Conservation (phyloP, 148 eudicot genomes). For the Beta vulgaris region DNA sequence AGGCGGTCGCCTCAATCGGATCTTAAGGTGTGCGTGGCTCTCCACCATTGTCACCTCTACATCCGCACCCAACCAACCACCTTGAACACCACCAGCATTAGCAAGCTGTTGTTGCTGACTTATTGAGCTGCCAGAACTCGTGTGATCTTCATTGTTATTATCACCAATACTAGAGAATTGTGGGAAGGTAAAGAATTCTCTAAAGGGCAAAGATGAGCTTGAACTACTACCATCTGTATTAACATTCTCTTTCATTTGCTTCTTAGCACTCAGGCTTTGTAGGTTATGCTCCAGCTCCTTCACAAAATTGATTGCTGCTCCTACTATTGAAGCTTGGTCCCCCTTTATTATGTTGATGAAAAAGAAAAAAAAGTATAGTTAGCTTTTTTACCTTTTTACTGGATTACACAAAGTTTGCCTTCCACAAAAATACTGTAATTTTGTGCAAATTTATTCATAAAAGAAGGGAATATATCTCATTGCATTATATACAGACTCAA, state of each 20-base stretch:
- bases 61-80: constrained; percentile 33
- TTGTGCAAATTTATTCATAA: neutral
- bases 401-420: constrained; percentile 1
- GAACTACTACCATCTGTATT: neutral
- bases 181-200: constrained; percentile 55
- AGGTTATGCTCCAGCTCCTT: constrained; percentile 46
- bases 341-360: constrained; percentile 21
- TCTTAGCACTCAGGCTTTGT: constrained; percentile 35
- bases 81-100: neutral
- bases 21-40: constrained; percentile 64
- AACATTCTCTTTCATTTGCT: constrained; percentile 16
- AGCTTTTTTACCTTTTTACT: constrained; percentile 7
- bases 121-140: neutral
- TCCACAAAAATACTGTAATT: too few relatives aligned
- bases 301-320: constrained; percentile 52
- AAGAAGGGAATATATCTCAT: neutral
- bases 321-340: constrained; percentile 52
- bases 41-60: constrained; percentile 72
- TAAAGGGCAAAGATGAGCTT: constrained; percentile 31
- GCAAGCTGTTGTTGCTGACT: neutral
- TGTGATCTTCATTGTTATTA: neutral
- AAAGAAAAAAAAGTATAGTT: neutral
- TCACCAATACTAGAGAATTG: constrained; percentile 37
- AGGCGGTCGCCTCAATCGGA: constrained; percentile 39
- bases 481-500: neutral